Base-by-base conservation (phyloP, 2,329 filamentous ascomycete genomes). In the Colletotrichum sp. region DNA sequence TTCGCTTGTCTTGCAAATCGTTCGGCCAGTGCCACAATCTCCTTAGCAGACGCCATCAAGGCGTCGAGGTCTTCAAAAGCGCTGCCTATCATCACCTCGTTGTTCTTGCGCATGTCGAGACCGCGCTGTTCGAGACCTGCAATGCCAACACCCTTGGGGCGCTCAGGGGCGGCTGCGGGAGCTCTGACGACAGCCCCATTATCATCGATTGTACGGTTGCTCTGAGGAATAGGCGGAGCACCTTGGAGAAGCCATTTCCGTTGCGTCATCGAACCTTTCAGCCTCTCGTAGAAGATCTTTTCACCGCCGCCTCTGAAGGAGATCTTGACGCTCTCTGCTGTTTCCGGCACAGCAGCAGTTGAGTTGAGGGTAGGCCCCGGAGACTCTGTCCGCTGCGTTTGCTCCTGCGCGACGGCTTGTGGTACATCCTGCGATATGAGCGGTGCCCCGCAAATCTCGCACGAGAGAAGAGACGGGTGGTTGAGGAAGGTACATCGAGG, bases 61-160 rank as follows among this genome's bases (percentile, higher is more conserved):
- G 97, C 96, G 82, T 99, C 96, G 0, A 99, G 90, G 81, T 99
- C 97, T 82, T 98, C 96, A 81, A 99, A 99, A 0, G 97, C 96
- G 78, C 92, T 96, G 30, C 96, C 96, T 78, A 99, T 98, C 66
- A 98, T 93, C 12, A 95, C 86, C 84, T 98, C 96, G 80, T 98
- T 99, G 83, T 98, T 98, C 86, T 95, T 96, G 73, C 95, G 94
- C 81, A 96, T 92, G 79, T 96, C 95, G 8, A 96, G 86, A 1
- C 95, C 95, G 77, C 96, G 92, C 80, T 95, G 93, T 83, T 99
- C 97, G 3, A 99, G 89, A 0, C 96, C 96, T 12, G 96, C 96
- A 80, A 99, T 98, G 4, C 97, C 97, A 6, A 95, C 95, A 0
- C 93, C 92, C 78, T 94, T 94, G 61, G 87, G 84, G 72, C 83